phyloP scores from a whole-genome alignment of 2,329 filamentous ascomycete species.

The Talaromyces sp. region DNA sequence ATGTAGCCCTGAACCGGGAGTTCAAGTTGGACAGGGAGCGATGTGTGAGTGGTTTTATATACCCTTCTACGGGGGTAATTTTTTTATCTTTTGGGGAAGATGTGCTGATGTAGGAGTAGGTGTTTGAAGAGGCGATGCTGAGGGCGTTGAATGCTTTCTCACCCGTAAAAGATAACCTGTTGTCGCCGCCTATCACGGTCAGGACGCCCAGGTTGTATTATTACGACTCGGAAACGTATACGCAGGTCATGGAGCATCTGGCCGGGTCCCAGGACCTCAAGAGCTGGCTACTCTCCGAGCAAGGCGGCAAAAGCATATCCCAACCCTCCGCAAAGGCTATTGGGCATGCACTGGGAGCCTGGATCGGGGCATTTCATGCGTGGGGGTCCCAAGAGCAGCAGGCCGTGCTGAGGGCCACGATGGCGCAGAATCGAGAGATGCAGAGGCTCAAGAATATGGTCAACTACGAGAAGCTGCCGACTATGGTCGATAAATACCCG shows the following conservation, averaged over 20 bases:
- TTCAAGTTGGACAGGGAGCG: slow-evolving; percentile 8
- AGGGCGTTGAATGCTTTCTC: slow-evolving; percentile 1
- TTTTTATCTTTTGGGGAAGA: no score
- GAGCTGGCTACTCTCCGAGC: slow-evolving; percentile 4
- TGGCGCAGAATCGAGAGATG: slow-evolving; percentile 1
- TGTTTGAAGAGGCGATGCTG: slow-evolving; percentile 4
- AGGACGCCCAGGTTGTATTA: slow-evolving; percentile 4
- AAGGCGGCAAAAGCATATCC: neutral
- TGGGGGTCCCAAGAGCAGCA: slow-evolving; percentile 3
- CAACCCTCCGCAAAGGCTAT: slow-evolving; percentile 1
- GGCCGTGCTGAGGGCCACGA: neutral
- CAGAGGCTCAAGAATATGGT: slow-evolving; percentile 7
- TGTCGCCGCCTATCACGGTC: slow-evolving; percentile 1
- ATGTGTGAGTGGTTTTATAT: neutral
- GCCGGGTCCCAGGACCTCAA: slow-evolving; percentile 4
- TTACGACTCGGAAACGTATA: neutral
- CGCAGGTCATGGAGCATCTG: slow-evolving; percentile 8
- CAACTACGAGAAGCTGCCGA: slow-evolving; percentile 2
- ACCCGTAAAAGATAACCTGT: neutral
- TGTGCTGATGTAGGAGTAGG: neutral
- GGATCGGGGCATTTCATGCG: slow-evolving; percentile 4
- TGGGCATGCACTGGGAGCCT: slow-evolving; percentile 6
- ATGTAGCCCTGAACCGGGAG: slow-evolving; percentile 5
- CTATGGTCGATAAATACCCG: slow-evolving; percentile 2
- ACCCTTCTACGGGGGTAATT: no score